A percentile compares a stretch with the other conserved stretches of the same genome.
phyloP scores from a whole-genome alignment of 2,329 filamentous ascomycete genomes.

The Penicillium rolfsii region DNA sequence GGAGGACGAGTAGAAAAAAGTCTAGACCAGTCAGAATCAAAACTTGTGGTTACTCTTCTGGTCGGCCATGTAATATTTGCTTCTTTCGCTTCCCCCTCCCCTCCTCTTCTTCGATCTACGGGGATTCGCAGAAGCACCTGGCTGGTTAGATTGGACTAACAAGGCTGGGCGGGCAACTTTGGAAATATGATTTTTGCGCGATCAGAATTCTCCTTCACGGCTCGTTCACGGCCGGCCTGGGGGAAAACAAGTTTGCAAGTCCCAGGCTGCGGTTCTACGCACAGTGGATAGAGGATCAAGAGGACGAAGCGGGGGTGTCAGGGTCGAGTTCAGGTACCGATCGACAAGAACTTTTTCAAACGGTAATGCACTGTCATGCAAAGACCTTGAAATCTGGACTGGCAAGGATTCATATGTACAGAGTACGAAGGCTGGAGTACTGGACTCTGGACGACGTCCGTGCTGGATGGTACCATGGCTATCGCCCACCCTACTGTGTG shows the following conservation, averaged over 20 bases:
- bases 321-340: conserved; percentile 29
- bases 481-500: not conserved
- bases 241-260: conserved; percentile 15
- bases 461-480: conserved; percentile 1
- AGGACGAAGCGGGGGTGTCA: conserved; percentile 14
- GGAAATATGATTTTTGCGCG: not conserved
- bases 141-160: not conserved
- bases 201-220: conserved; percentile 11
- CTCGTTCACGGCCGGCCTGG: conserved; percentile 16
- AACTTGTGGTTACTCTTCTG: conserved; percentile 21
- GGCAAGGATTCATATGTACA: not conserved
- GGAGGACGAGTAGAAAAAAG: conserved; percentile 27
- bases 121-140: not conserved
- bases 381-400: conserved; percentile 10
- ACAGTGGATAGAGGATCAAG: not conserved
- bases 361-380: conserved; percentile 6
- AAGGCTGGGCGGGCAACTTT: not conserved
- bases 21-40: conserved; percentile 30
- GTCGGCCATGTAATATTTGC: conserved; percentile 21
- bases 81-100: conserved; percentile 15
- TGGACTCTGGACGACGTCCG: not conserved
- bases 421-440: not conserved
- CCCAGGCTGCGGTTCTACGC: not conserved
- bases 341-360: conserved; percentile 17
- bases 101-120: conserved; percentile 1